Base-by-base conservation (phyloP, 768 basidiomycete genomes). In the Daedalea quercina region DNA sequence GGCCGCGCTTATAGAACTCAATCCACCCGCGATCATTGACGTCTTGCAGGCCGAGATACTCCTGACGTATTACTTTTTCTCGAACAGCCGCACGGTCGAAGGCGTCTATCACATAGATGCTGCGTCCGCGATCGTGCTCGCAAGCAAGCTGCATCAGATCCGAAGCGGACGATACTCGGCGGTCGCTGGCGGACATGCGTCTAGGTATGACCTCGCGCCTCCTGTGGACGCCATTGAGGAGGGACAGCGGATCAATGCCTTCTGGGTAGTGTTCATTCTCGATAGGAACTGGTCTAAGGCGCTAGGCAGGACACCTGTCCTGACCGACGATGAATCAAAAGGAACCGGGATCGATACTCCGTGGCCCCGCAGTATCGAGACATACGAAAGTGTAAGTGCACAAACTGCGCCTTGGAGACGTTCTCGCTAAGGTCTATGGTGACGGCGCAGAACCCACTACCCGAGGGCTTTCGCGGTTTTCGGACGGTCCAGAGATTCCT, bases 161-260 rank as follows among this genome's bases (percentile, higher is more conserved):
- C 66, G 55, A 40, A 69, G 58, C 61, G 61, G 53, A 46, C 63
- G 33, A 55, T 60, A 47, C 23, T 20, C 33, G 34, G 22, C 48
- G 15, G 22, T 15, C 3, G 33, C 35, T 7, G 48, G 48, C 15
- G 22, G 15, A 28, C 34, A 17, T 8, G 23, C 47, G 28, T 15
- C 40, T 34, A 34, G 22, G 9, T 55, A 51, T 42, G 47, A 56
- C 34, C 64, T 80, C 58, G 60, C 70, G n/a, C 58, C 76, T 60
- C 57, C 72, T 41, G 60, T 50, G n/a, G 50, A 51, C 43, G 11
- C 31, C 42, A 61, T 60, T n/a, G 84, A 84, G 55, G 81, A 84
- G 61, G 82, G 78, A 19, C 83, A 85, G 60, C 73, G 81, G 34
- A 82, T 85, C 51, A 80, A 80, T 50, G 80, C 74, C 0, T 85